These are phyloP conservation scores for Andrographis paniculata DNA, from an alignment of 305 asterid genomes.

Conservation along the genomic window DNA sequence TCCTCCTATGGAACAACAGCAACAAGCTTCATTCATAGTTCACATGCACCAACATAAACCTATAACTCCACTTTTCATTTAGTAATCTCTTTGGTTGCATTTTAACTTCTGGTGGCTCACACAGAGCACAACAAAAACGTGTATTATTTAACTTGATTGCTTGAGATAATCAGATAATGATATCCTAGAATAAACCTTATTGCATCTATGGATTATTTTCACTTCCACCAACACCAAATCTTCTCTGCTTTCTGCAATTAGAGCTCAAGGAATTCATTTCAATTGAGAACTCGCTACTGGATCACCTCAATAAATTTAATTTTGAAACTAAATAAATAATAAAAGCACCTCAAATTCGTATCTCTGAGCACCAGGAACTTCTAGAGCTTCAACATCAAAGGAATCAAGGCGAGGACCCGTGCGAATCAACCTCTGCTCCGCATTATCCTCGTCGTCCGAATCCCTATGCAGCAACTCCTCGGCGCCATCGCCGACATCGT, in stretches of 20 bases:
- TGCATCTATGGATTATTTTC: too few relatives aligned
- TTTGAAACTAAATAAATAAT: too few relatives aligned
- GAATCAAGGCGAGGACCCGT: slow-evolving; percentile 94
- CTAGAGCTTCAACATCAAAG: slow-evolving; percentile 92
- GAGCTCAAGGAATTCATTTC: too few relatives aligned
- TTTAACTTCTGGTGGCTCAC: slow-evolving; percentile 5
- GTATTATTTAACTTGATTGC: too few relatives aligned
- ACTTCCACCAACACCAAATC: too few relatives aligned
- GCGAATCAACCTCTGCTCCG: slow-evolving; percentile 80
- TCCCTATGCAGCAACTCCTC: slow-evolving; percentile 48
- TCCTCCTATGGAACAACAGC: too few relatives aligned
- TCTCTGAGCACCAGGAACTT: slow-evolving; percentile 82
- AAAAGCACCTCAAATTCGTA: slow-evolving; percentile 62
- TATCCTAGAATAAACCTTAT: neutral
- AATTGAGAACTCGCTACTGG: too few relatives aligned
- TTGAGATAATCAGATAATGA: too few relatives aligned
- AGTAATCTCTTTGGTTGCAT: neutral
- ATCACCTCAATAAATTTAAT: too few relatives aligned
- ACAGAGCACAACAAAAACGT: too few relatives aligned
- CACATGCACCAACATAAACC: slow-evolving; percentile 7
- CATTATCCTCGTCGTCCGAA: slow-evolving; percentile 78
- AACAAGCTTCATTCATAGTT: too few relatives aligned
- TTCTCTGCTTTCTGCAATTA: too few relatives aligned
- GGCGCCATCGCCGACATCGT: slow-evolving; percentile 32
- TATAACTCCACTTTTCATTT: neutral